Conservation (phyloP, 2,329 filamentous ascomycete species). For the Fusarium penzigii region DNA sequence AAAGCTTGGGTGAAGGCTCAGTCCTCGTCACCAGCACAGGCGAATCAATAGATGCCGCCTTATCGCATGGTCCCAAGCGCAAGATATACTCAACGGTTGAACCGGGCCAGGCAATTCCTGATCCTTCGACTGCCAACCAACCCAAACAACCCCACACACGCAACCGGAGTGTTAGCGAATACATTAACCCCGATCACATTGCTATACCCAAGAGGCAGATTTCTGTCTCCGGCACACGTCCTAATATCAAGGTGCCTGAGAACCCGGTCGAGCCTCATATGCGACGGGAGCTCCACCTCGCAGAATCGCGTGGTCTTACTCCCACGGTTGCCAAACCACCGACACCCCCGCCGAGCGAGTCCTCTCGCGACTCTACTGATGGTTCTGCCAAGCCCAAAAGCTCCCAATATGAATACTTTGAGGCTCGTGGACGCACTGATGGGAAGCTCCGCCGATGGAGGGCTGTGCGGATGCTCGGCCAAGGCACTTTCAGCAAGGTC, state of each 20-base stretch:
- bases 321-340: slow-evolving; percentile 63
- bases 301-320: slow-evolving; percentile 73
- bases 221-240: slow-evolving; percentile 67
- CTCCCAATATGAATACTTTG: slow-evolving; percentile 62
- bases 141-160: slow-evolving; percentile 52
- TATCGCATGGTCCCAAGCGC: slow-evolving; percentile 56
- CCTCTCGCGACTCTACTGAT: slow-evolving; percentile 48
- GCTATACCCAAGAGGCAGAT: slow-evolving; percentile 70
- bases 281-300: slow-evolving; percentile 79
- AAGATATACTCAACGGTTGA: slow-evolving; percentile 50
- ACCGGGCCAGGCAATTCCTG: slow-evolving; percentile 34
- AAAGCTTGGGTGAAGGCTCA: slow-evolving; percentile 34
- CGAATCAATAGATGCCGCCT: slow-evolving; percentile 52
- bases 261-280: slow-evolving; percentile 48
- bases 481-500: slow-evolving; percentile 94
- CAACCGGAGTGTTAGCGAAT: slow-evolving; percentile 88
- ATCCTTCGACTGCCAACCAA: slow-evolving; percentile 36
- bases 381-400: slow-evolving; percentile 44
- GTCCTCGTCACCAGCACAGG: slow-evolving; percentile 52
- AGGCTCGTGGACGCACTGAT: slow-evolving; percentile 66
- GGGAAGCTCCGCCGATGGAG: slow-evolving; percentile 76
- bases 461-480: slow-evolving; percentile 77
- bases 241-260: slow-evolving; percentile 35
- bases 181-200: slow-evolving; percentile 68
- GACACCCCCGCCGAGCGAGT: slow-evolving; percentile 82